Base-by-base conservation (phyloP, 2,329 filamentous ascomycete species). In the Phoma sp. region DNA sequence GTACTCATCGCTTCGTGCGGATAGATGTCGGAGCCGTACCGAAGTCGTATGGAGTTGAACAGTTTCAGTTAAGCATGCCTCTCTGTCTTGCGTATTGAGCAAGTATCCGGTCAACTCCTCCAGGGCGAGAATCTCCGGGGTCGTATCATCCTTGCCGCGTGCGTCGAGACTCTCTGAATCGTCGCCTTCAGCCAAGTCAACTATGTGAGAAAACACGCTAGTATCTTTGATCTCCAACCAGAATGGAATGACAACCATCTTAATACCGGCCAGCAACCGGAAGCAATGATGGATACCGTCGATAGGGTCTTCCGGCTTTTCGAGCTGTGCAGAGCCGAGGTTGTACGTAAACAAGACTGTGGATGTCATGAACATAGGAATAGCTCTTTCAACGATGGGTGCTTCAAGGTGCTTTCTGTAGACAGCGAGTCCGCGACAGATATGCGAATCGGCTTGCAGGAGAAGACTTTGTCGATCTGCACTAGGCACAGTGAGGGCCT, bases 281-380 rank as follows among this genome's bases (percentile, higher is more conserved):
- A 72, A 69, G 49, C 68, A 69, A 36, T 72, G 69, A 22, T 67
- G 67, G 15, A 72, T 55, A 13, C 63, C 62, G 13, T 55, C 52
- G 8, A 72, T 68, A 15, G 69, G 63, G 45, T 72, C 65, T 27
- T 71, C 67, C 24, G 68, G 66, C 27, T 53, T 59, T 41, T 68
- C 62, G 17, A 70, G 40, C 19, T 65, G 66, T n/a, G 64, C 68
- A 4, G 65, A 65, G 9, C 59, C 67, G 33, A 72, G 65, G 45
- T 71, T 67, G 57, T 72, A 72, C 6, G 60, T 67, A 8, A 70
- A 52, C n/a, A 72, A 44, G 1, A 69, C 45, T 8, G 67, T 61
- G 2, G 68, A 68, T 8, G 71, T 49, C n/a, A 70, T 51, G 39
- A 72, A 72, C 69, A 72, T 71, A 0, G 69, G 62, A 17, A 70